Base-by-base conservation (phyloP, 192 early-diverging fungal genomes). In the Coemansia sp. region DNA sequence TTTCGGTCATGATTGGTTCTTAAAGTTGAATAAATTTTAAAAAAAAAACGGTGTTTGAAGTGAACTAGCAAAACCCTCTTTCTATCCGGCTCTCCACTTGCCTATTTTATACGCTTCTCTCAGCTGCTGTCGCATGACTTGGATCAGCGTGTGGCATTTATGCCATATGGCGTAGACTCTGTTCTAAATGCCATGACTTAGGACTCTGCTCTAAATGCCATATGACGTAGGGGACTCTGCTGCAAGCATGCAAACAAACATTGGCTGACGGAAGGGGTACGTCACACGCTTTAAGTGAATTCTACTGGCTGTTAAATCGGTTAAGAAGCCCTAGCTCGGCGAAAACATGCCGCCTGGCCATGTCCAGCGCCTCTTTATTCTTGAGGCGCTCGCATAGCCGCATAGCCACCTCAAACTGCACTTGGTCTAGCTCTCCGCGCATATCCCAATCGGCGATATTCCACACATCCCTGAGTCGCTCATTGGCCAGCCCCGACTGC, bases 321-420 rank as follows among this genome's bases (percentile, higher is more conserved):
- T 67, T 80, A 5, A 63, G 53, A 23, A 82, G 57, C 3, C 79
- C 79, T 5, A 82, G 65, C 63, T 82, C 79, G 8, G 36, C 45
- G 28, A 82, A 63, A 35, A 82, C 70, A 26, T 63, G 64, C 48
- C 48, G 40, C 43, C 46, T 69, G 36, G 79, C 70, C 0, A 34
- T 24, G 18, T 70, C 79, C 9, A 73, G 55, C 35, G 66, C 59
- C 74, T 70, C 70, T 0, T 68, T 60, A 40, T 67, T 73, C 35
- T 67, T 67, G 10, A 82, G 66, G 6, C 50, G 79, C 66, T 76
- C 74, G 60, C 79, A 82, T 21, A 92, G 63, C 66, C 90, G 88
- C 91, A 95, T 92, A 0, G 90, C 90, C 3, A 92, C 90, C 35
- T 88, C 83, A 72, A 94, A 95, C 79, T 95, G 90, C 59, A 94